Conservation (phyloP, 768 basidiomycete genomes). For the Rhodotorula kratochvilovae region DNA sequence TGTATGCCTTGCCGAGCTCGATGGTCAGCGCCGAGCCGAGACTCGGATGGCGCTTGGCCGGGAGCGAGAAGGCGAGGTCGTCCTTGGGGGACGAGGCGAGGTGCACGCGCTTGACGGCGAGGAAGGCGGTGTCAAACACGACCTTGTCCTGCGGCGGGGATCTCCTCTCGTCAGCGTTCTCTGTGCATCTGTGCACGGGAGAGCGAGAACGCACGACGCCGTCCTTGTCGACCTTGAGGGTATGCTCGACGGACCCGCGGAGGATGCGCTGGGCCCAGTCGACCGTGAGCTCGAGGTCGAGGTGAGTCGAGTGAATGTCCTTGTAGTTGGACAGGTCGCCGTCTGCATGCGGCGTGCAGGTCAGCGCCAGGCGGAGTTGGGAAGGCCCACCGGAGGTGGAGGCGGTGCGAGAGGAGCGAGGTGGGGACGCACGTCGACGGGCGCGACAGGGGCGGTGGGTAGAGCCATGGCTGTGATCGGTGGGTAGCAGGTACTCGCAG, state of each 20-base stretch:
- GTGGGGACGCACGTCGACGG: not conserved
- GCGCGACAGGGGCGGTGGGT: no score
- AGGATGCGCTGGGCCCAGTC: constrained; percentile 65
- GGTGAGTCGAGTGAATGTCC: constrained; percentile 61
- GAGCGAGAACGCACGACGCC: constrained; percentile 54
- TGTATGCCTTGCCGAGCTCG: constrained; percentile 52
- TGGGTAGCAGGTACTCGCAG: no score
- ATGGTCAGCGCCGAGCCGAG: constrained; percentile 75
- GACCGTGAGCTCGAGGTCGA: constrained; percentile 71
- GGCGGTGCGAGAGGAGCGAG: not conserved
- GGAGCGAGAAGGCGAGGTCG: constrained; percentile 54
- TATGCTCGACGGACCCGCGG: constrained; percentile 63
- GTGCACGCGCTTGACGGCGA: constrained; percentile 58
- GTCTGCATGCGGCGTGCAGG: constrained; percentile 51
- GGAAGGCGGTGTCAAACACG: constrained; percentile 65
- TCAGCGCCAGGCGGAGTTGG: no score
- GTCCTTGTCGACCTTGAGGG: constrained; percentile 56
- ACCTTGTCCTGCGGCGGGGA: constrained; percentile 48
- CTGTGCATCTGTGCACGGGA: not conserved
- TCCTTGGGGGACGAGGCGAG: constrained; percentile 53
- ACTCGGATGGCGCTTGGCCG: constrained; percentile 57
- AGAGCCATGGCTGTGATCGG: not conserved
- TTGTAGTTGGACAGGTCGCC: constrained; percentile 74
- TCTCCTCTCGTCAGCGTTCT: not conserved
- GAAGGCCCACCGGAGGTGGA: no score